Base-by-base conservation (phyloP, 1,284 basidiomycete species). In the Phellinidium pouzarii region DNA sequence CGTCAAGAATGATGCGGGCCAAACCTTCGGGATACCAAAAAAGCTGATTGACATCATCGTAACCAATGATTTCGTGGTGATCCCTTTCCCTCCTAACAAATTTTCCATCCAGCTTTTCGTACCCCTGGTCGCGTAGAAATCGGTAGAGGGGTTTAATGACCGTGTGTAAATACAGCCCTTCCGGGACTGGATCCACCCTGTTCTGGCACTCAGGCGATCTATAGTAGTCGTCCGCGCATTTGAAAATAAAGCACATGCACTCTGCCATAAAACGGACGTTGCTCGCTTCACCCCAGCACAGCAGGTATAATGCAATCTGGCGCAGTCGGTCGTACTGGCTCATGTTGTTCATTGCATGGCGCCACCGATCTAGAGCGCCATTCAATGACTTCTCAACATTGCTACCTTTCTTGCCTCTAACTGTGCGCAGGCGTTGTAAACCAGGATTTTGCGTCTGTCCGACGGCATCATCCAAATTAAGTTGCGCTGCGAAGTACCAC, bases 11-110 rank as follows among this genome's bases (percentile, higher is more conserved):
- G 62, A 99, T 98, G 62, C 91, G 85, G 3, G 91, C 88, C 58
- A 99, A 80, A 50, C 95, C 95, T 69, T 99, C 96, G 5, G 96
- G 96, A 68, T 99, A 99, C 95, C 95, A 99, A 73, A 99, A 99
- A 20, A 99, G 75, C 68, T 99, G 96, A 70, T 99, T 99, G 71
- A 99, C 92, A 66, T 99, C 95, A 68, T 99, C 95, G 67, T 99
- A 99, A 23, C 95, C 95, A 63, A 98, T 96, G 66, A 97, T 92
- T 62, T 92, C 76, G 60, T 94, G 84, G 70, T 99, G 96, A 65
- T 99, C 96, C 67, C 79, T 88, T 75, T 99, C 96, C 66, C 88
- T 85, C 57, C 90, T 75, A 36, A 99, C 86, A 67, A 96, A 98
- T 68, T 96, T 95, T 55, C 93, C 94, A 59, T 98, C 95, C 23